phyloP scores from a whole-genome alignment of 225 moss, liverwort and hornwort species.

The Physcomitrium patens region DNA sequence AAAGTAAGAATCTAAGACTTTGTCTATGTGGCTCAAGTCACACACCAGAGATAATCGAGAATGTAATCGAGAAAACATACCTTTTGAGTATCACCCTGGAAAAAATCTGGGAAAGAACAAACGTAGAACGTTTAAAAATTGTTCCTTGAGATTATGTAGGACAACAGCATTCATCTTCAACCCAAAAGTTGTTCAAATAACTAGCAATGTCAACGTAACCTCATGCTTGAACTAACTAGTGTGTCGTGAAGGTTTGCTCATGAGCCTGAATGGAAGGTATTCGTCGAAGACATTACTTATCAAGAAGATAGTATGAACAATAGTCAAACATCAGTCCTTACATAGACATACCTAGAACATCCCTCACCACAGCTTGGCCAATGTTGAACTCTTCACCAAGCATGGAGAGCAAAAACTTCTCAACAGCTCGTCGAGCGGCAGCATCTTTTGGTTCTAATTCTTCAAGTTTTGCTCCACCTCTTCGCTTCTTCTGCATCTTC shows the following conservation, averaged over 20 bases:
- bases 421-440: conserved; percentile 37
- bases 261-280: not conserved
- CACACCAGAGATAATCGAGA: not conserved
- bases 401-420: conserved; percentile 59
- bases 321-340: not conserved
- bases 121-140: conserved; percentile 7
- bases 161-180: not conserved
- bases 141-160: not conserved
- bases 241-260: too few relatives aligned
- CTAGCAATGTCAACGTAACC: not conserved
- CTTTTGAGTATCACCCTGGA: conserved; percentile 58
- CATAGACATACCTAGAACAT: conserved; percentile 44
- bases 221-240: too few relatives aligned
- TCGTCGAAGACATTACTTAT: not conserved
- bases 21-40: too few relatives aligned
- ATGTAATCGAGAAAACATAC: conserved; percentile 29
- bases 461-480: not conserved
- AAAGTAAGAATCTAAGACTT: too few relatives aligned
- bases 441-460: conserved; percentile 36
- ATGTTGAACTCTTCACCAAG: conserved; percentile 49
- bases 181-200: not conserved
- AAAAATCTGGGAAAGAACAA: conserved; percentile 48
- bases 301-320: not conserved
- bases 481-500: conserved; percentile 39
- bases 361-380: conserved; percentile 55